These are phyloP conservation scores for Fusarium odoratissimum DNA, from an alignment of 2,329 filamentous ascomycete species.

Conservation along the genomic window DNA sequence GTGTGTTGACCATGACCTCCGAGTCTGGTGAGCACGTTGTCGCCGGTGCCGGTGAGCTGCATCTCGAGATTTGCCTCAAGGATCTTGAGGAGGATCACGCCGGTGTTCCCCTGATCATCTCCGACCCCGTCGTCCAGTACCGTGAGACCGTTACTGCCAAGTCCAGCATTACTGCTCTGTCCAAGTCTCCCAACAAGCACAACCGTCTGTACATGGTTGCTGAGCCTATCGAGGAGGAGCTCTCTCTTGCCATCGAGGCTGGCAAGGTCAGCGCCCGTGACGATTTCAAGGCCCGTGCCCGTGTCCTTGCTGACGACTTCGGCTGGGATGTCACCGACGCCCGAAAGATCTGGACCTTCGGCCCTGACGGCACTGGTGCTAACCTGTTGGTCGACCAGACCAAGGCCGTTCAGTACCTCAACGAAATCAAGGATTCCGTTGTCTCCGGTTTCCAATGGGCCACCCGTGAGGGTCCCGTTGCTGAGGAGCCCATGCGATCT, in stretches of 20 bases:
- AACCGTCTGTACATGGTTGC: slow-evolving; percentile 99
- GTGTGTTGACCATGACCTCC: slow-evolving; percentile 89
- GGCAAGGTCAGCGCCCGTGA: slow-evolving; percentile 96
- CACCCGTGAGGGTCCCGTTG: slow-evolving; percentile 94
- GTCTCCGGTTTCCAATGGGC: slow-evolving; percentile 99
- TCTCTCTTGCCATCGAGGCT: slow-evolving; percentile 86
- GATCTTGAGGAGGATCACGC: slow-evolving; percentile 99
- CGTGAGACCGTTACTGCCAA: slow-evolving; percentile 90
- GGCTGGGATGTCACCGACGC: slow-evolving; percentile 99
- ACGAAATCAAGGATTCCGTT: slow-evolving; percentile 99
- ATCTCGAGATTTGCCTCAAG: slow-evolving; percentile 99
- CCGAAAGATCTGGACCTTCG: slow-evolving; percentile 99
- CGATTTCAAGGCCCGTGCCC: slow-evolving; percentile 98
- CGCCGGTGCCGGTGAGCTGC: slow-evolving; percentile 98
- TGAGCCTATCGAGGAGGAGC: slow-evolving; percentile 90
- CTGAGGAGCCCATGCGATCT: slow-evolving; percentile 97
- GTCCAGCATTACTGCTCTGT: slow-evolving; percentile 95
- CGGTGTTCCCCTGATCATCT: slow-evolving; percentile 96
- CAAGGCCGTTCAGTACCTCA: slow-evolving; percentile 99
- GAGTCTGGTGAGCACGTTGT: slow-evolving; percentile 99
- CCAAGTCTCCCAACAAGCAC: slow-evolving; percentile 99
- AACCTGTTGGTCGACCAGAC: slow-evolving; percentile 99
- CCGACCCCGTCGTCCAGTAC: slow-evolving; percentile 98
- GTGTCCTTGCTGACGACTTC: slow-evolving; percentile 94
- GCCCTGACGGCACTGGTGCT: slow-evolving; percentile 96